Evolutionary conservation across 148 eudicot species (phyloP).

Genomic region (Fagopyrum homotropicum): DNA sequence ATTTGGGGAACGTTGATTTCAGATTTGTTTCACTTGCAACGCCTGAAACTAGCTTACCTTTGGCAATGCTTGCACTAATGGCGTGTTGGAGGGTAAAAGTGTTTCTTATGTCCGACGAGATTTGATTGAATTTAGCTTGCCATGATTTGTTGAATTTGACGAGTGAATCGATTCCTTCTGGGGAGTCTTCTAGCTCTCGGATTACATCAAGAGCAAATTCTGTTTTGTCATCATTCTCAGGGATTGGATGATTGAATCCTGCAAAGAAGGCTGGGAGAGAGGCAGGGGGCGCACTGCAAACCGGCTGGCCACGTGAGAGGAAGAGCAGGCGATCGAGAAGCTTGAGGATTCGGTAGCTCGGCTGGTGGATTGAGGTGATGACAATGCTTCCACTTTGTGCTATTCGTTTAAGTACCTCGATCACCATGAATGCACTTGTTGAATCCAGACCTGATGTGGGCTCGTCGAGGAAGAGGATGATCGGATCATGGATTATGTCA

Average conservation of each 20-base stretch:
- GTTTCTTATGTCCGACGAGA: conserved; percentile 12
- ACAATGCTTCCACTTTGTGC: conserved; percentile 59
- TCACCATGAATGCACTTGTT: conserved; percentile 58
- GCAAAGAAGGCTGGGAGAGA: conserved; percentile 31
- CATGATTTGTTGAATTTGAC: conserved; percentile 39
- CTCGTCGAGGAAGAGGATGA: conserved; percentile 51
- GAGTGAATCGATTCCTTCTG: conserved; percentile 23
- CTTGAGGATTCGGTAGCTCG: conserved; percentile 40
- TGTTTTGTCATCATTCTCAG: conserved; percentile 31
- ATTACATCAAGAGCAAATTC: conserved; percentile 51
- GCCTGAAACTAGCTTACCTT: conserved; percentile 48
- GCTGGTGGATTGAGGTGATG: conserved; percentile 53
- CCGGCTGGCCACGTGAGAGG: conserved; percentile 47
- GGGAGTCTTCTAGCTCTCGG: conserved; percentile 38
- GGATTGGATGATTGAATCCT: conserved; percentile 41
- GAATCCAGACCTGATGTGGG: conserved; percentile 67
- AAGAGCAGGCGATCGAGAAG: conserved; percentile 34
- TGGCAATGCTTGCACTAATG: conserved; percentile 44
- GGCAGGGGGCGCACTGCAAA: conserved; percentile 34
- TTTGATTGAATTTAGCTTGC: conserved; percentile 17
- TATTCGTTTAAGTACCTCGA: conserved; percentile 43
- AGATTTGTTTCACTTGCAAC: conserved; percentile 23
- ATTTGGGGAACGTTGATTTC: conserved; percentile 39
- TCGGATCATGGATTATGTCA: conserved; percentile 54
- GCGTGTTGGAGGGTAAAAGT: conserved; percentile 28